These are phyloP conservation scores for Alternaria atra DNA, from an alignment of 2,329 filamentous ascomycete genomes.

Conservation along the genomic window DNA sequence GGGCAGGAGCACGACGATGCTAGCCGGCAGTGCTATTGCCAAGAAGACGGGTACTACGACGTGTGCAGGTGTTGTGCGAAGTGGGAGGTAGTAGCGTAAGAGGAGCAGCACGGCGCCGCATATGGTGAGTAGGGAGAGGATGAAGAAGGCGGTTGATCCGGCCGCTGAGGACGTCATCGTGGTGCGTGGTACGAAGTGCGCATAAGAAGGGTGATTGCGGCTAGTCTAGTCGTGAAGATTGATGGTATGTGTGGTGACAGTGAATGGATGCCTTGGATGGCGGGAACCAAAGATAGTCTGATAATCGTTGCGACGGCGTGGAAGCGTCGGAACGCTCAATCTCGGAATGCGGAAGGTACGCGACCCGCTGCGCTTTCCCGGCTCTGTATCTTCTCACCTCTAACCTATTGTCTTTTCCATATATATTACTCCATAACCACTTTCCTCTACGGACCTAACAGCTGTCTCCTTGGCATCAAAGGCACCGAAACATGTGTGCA, in stretches of 20 bases:
- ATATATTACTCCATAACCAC: neutral
- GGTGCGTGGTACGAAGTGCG: constrained; percentile 17
- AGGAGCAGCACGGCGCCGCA: constrained; percentile 82
- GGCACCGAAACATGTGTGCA: constrained; percentile 1
- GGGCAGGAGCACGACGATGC: constrained; percentile 89
- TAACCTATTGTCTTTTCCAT: neutral
- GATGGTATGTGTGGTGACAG: constrained; percentile 11
- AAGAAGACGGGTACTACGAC: constrained; percentile 93
- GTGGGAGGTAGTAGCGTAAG: constrained; percentile 86
- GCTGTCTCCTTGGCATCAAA: neutral
- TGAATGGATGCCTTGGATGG: constrained; percentile 4
- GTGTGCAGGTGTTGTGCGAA: constrained; percentile 89
- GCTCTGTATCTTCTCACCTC: neutral
- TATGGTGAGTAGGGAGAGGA: constrained; percentile 75
- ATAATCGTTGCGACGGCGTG: constrained; percentile 13
- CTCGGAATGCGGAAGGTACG: constrained; percentile 31
- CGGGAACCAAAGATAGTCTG: constrained; percentile 7
- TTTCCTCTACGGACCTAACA: neutral
- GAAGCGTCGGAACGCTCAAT: constrained; percentile 24
- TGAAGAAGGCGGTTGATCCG: constrained; percentile 81
- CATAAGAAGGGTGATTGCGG: constrained; percentile 22
- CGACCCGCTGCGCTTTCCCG: constrained; percentile 12
- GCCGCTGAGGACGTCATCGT: constrained; percentile 68
- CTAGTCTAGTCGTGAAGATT: constrained; percentile 3
- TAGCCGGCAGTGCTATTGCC: constrained; percentile 89